Percentiles rank a stretch among this genome's conserved stretches.
Evolutionary conservation across 768 basidiomycete genomes (phyloP).

Genomic region (Boletus rufocinnamomeus): DNA sequence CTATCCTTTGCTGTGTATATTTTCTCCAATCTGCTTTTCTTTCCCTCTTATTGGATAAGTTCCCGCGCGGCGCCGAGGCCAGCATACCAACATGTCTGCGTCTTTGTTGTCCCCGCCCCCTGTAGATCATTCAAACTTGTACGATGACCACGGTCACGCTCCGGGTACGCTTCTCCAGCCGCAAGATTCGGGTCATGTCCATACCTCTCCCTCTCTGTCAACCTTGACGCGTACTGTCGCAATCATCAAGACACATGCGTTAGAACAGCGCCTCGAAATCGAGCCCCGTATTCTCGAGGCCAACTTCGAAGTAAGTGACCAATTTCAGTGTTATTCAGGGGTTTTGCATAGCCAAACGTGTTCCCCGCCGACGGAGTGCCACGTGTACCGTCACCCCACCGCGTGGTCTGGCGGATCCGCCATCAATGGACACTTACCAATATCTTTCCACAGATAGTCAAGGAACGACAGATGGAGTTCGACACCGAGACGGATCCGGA

Average conservation of each 20-base stretch:
- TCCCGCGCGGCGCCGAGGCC: conserved; percentile 8
- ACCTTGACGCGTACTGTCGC: conserved; percentile 66
- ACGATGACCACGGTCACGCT: conserved; percentile 14
- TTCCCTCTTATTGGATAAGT: conserved; percentile 1
- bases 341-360: conserved; percentile 3
- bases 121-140: conserved; percentile 21
- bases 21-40: conserved; percentile 8
- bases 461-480: conserved; percentile 89
- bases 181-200: conserved; percentile 6
- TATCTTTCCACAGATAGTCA: conserved; percentile 60
- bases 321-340: conserved; percentile 8
- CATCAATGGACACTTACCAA: conserved; percentile 18
- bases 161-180: conserved; percentile 1
- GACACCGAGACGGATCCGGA: conserved; percentile 83
- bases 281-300: conserved; percentile 78
- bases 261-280: conserved; percentile 74
- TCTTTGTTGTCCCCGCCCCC: conserved; percentile 15
- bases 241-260: conserved; percentile 81
- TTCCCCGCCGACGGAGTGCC: conserved; percentile 3
- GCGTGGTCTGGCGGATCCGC: conserved; percentile 19
- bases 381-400: conserved; percentile 7
- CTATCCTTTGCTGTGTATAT: conserved; percentile 25
- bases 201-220: conserved; percentile 14
- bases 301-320: conserved; percentile 69
- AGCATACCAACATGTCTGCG: conserved; percentile 24